Evolutionary conservation across 305 asterid genomes (phyloP).

Genomic region (Petunia hybrid): DNA sequence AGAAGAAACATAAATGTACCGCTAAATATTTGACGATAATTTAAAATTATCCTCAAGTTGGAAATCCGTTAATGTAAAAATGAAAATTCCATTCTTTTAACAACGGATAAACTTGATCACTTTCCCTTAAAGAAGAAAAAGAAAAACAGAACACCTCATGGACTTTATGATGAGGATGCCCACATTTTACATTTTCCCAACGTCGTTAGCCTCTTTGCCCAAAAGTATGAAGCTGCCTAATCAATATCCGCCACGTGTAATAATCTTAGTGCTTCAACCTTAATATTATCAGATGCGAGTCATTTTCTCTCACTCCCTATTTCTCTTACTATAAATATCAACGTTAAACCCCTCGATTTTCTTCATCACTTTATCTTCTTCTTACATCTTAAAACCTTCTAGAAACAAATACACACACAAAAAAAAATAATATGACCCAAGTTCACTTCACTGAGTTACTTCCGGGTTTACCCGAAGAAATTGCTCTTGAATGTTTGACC

Average conservation of each 20-base stretch:
- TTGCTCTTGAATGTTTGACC: constrained; percentile 82
- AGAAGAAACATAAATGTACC: no score
- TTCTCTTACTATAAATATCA: neutral
- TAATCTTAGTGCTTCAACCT: neutral
- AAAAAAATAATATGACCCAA: neutral
- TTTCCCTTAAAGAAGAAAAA: no score
- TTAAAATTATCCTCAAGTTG: no score
- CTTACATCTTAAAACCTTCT: constrained; percentile 1
- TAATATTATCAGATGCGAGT: neutral
- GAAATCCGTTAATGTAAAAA: no score
- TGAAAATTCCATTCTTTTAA: no score
- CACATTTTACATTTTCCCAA: no score
- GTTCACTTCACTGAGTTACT: constrained; percentile 55
- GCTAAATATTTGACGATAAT: no score
- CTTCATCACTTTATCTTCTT: neutral
- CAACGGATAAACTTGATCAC: no score
- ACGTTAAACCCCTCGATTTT: constrained; percentile 19
- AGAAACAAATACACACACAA: neutral
- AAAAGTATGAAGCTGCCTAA: neutral
- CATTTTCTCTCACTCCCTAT: neutral
- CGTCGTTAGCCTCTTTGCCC: neutral
- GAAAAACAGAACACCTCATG: no score
- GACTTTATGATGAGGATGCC: no score
- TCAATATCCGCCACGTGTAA: neutral
- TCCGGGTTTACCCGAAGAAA: constrained; percentile 85